Evolutionary conservation across 2,329 filamentous ascomycete genomes (phyloP), one percentile per base, ranked within the genome.

Genomic region (Penicillium sp.): DNA sequence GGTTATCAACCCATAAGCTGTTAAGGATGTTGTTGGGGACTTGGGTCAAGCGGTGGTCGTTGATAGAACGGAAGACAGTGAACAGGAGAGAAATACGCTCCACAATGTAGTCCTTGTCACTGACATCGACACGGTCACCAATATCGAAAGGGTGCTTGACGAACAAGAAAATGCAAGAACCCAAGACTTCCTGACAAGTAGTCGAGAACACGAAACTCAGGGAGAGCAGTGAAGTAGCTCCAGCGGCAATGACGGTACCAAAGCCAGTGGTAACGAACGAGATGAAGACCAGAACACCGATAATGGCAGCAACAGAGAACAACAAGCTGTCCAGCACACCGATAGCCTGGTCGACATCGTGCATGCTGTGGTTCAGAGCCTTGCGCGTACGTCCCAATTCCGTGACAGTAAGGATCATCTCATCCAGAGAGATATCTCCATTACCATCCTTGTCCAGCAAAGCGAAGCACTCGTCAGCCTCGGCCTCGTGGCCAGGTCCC

Each of bases 121-220:
- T 78, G 62, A 98, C 89, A 67, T 97, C 92, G 44, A 98, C 91
- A 26, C 95, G 88, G 73, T 99, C 95, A 60, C 93, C 93, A 23
- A 98, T 92, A 72, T 99, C 95, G 73, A 90, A 98, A 0, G 95
- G 93, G 73, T 99, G 95, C 81, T 99, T 99, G 80, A 98, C 92
- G 69, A 99, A 99, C 1, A 99, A 80, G 80, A 99, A 99, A 69
- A 99, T 96, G 80, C 93, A 98, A 37, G 93, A 97, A 69, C 93
- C 93, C n/a, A 99, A 85, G 62, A 99, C 90, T 75, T 99, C 95
- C 76, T 97, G 93, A 3, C 89, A 88, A 1, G 93, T 97, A 55
- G 89, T 89, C 25, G 93, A 88, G 74, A 99, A 98, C 66, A 97
- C 89, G 78, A 99, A 99, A 4, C 93, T 97, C n/a, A 98, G 81